A percentile compares a stretch with the other conserved stretches of the same genome.
Evolutionary conservation across 2,329 filamentous ascomycete species (phyloP).

Genomic region (Monosporascus sp.): DNA sequence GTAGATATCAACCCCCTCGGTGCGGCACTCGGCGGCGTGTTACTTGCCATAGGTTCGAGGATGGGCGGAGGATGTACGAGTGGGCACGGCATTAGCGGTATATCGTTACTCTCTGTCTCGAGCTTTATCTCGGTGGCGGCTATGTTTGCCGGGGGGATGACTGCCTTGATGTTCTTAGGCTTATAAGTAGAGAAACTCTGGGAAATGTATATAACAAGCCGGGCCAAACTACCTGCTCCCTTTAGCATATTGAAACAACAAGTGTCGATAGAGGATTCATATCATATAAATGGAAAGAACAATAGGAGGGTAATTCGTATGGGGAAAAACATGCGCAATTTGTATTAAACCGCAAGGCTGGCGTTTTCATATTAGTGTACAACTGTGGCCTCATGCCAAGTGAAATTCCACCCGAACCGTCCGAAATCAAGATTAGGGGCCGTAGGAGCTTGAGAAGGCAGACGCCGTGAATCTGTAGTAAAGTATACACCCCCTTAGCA

Average conservation of each 20-base stretch:
- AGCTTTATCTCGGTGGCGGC: slow-evolving; percentile 56
- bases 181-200: background rate
- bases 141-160: slow-evolving; percentile 50
- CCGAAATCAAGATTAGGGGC: background rate
- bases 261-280: too few relatives aligned
- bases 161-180: slow-evolving; percentile 9
- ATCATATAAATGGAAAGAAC: too few relatives aligned
- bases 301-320: too few relatives aligned
- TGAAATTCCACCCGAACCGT: background rate
- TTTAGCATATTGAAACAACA: too few relatives aligned
- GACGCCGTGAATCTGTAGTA: background rate
- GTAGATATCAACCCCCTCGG: slow-evolving; percentile 24
- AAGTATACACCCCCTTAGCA: too few relatives aligned
- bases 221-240: too few relatives aligned
- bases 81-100: slow-evolving; percentile 63
- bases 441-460: background rate
- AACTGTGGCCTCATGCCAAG: background rate
- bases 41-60: slow-evolving; percentile 55
- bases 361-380: background rate
- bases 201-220: background rate
- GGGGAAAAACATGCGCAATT: background rate
- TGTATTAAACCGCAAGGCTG: background rate
- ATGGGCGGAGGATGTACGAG: slow-evolving; percentile 63
- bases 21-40: slow-evolving; percentile 47
- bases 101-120: slow-evolving; percentile 55